Evolutionary conservation across 2,329 filamentous ascomycete genomes (phyloP), one percentile per base, ranked within the genome.

Genomic region (Elsinoe ampelina): DNA sequence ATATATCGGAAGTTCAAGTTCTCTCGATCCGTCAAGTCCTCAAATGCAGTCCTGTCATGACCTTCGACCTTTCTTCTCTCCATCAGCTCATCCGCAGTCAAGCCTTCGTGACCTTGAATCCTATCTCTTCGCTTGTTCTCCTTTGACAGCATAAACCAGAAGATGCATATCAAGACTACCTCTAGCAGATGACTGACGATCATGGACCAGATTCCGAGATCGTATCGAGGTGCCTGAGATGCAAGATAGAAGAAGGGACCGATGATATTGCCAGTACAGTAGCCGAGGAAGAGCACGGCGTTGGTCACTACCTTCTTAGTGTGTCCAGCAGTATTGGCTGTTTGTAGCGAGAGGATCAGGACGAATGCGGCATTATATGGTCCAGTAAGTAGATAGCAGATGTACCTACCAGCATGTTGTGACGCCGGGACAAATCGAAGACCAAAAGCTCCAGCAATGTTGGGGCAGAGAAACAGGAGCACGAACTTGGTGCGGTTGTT

Each of bases 301-400:
- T 81, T 82, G n/a, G 80, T 81, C 22, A 83, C 77, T 45, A 84
- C 80, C 64, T 85, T 83, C 65, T 84, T 84, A 1, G 80, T 82
- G 60, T 82, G 79, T 0, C 80, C 80, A 1, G 72, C 73, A 0
- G 71, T 73, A 59, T 79, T 79, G 30, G 74, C 74, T 0, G 74
- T 75, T 41, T 73, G 73, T 52, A 77, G 72, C 0, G 73, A 73
- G 0, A 77, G 67, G 1, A 77, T 66, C 36, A 78, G 63, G 1
- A 77, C 74, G 59, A 78, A 78, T 0, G 77, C 72, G 0, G 76
- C 77, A 62, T 79, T 78, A 60, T 79, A 79, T 0, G 76, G 75
- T 0, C 78, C 78, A 0, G 78, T 78, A 1, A 81, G 66, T 59
- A 80, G 78, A 62, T 81, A 84, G 68, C 80, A 83, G 42, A 82